A percentile compares a stretch with the other conserved stretches of the same genome.
These are phyloP conservation scores for Neurospora crassa DNA, from an alignment of 2,329 filamentous ascomycete genomes.

Conservation along the genomic window DNA sequence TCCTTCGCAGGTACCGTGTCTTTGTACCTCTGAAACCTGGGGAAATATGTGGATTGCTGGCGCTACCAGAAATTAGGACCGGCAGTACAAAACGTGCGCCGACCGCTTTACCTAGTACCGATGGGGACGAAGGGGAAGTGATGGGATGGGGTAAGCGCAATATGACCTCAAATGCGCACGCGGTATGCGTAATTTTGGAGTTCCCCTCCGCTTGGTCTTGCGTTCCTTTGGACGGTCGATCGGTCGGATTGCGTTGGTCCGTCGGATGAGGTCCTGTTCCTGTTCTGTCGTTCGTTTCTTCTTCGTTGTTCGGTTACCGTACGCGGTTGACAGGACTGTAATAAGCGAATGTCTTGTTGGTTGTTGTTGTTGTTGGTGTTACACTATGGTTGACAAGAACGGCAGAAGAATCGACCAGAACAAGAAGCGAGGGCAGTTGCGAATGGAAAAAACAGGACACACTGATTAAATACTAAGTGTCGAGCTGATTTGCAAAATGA, in stretches of 20 bases:
- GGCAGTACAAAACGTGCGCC: neutral
- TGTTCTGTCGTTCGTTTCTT: neutral
- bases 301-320: neutral
- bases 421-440: conserved; percentile 1
- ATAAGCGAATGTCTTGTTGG: conserved; percentile 2
- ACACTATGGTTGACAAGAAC: conserved; percentile 6
- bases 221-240: neutral
- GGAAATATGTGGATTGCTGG: neutral
- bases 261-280: neutral
- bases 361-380: no score
- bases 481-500: neutral
- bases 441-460: conserved; percentile 1
- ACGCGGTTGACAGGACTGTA: neutral
- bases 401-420: conserved; percentile 5
- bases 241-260: neutral
- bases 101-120: neutral
- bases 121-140: neutral
- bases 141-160: neutral
- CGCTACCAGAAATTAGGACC: neutral
- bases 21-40: neutral
- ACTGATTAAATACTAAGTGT: conserved; percentile 8
- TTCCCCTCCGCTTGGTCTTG: neutral
- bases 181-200: neutral
- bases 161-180: neutral
- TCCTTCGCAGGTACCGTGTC: neutral